These are phyloP conservation scores for Iris macrosiphon DNA, from an alignment of 106 monocot genomes.

Conservation along the genomic window DNA sequence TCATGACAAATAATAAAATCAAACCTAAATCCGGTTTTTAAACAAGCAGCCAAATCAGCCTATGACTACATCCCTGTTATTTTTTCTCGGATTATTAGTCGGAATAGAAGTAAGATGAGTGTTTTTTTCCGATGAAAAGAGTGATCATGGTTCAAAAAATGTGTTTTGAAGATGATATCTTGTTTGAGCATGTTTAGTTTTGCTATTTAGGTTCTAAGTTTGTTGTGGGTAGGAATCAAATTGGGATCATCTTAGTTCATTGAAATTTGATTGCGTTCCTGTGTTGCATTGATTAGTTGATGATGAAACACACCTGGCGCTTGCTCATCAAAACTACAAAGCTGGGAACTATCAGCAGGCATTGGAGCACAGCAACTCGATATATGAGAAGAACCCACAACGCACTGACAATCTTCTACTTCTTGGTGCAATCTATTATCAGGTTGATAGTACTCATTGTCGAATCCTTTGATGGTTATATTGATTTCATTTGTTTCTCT, in stretches of 20 bases:
- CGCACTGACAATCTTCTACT: conserved; percentile 87
- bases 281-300: conserved; percentile 28
- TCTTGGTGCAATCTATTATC: conserved; percentile 86
- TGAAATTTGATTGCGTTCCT: background rate
- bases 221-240: background rate
- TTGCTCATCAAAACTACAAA: conserved; percentile 86
- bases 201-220: background rate
- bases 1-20: no score
- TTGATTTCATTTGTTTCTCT: background rate
- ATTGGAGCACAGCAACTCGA: conserved; percentile 56
- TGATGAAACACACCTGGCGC: conserved; percentile 53
- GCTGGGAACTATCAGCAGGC: conserved; percentile 75
- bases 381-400: conserved; percentile 69
- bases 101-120: no score
- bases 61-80: no score
- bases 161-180: background rate
- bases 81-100: no score
- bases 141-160: background rate
- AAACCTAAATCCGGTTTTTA: no score
- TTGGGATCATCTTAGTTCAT: background rate
- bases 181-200: background rate
- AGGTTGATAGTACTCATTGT: conserved; percentile 30
- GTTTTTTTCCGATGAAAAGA: no score
- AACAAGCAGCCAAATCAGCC: no score
- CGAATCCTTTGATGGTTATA: background rate